Conservation (phyloP, 805 yeast species). For the Schizosaccharomyces pombe region DNA sequence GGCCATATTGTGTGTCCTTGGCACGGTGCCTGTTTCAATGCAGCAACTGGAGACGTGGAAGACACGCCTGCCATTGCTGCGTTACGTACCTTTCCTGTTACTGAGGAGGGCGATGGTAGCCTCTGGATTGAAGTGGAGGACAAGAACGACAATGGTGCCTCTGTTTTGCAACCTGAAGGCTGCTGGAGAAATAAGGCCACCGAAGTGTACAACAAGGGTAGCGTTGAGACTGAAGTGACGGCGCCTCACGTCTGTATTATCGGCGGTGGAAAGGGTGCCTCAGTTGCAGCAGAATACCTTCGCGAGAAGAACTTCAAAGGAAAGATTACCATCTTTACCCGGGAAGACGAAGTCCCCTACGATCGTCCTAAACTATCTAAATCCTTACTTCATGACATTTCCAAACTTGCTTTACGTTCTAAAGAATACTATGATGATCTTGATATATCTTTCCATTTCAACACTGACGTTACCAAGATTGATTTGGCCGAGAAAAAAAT, state of each 20-base stretch:
- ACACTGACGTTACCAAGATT: slow-evolving; percentile 2
- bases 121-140: slow-evolving; percentile 4
- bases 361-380: slow-evolving; percentile 6
- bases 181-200: background rate
- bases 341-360: slow-evolving; percentile 4
- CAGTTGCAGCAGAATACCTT: slow-evolving; percentile 4
- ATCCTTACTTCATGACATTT: slow-evolving; percentile 4
- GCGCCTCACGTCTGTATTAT: background rate
- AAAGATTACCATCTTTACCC: slow-evolving; percentile 4
- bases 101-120: slow-evolving; percentile 1
- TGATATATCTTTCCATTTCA: background rate
- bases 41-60: slow-evolving; percentile 5
- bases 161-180: background rate
- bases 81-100: slow-evolving; percentile 4
- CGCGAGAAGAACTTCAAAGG: slow-evolving; percentile 4
- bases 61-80: slow-evolving; percentile 6
- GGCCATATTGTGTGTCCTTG: slow-evolving; percentile 5
- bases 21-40: slow-evolving; percentile 6
- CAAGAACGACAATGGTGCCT: background rate
- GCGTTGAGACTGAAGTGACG: background rate
- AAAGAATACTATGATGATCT: slow-evolving; percentile 4
- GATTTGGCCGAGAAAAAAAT: slow-evolving; percentile 3
- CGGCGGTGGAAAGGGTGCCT: slow-evolving; percentile 5
- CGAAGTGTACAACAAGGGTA: background rate
- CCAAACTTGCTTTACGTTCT: slow-evolving; percentile 4